Conservation (phyloP, 192 early-diverging fungal genomes). For the Geranomyces michiganensis region DNA sequence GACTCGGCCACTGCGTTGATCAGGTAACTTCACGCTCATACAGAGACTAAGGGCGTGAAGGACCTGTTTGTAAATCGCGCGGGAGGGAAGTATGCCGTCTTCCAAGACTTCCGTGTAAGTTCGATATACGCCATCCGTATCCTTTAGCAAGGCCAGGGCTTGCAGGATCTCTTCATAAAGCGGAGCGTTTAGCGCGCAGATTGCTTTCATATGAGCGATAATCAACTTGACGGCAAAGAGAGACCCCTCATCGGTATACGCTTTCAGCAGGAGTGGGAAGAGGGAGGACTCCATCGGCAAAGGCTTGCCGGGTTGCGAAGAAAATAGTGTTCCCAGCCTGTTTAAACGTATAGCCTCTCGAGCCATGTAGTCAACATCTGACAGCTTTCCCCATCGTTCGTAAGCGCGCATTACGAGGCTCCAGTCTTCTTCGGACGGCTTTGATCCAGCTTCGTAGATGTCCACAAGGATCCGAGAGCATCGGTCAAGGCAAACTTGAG, state of each 20-base stretch:
- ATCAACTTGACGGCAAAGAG: slow-evolving; percentile 13
- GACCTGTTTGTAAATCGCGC: background rate
- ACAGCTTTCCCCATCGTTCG: slow-evolving; percentile 20
- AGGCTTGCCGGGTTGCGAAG: background rate
- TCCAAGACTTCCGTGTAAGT: background rate
- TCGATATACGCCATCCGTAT: background rate
- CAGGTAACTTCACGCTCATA: background rate
- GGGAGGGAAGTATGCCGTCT: background rate
- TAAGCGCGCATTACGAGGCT: slow-evolving; percentile 5
- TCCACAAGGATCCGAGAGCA: slow-evolving; percentile 9
- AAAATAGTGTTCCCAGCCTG: background rate
- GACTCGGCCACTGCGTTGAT: background rate
- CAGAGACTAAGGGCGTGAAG: slow-evolving; percentile 7
- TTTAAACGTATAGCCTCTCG: slow-evolving; percentile 5
- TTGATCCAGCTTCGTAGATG: slow-evolving; percentile 7
- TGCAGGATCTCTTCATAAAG: background rate
- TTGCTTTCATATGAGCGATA: background rate
- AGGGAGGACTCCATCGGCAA: background rate
- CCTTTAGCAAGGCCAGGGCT: background rate
- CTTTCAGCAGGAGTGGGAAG: background rate
- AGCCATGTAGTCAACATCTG: slow-evolving; percentile 10
- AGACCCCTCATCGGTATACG: background rate
- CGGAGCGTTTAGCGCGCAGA: background rate
- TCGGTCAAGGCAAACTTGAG: slow-evolving; percentile 27
- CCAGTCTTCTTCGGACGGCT: slow-evolving; percentile 11